Conservation (phyloP, 164 flowering plant genomes). For the Taxillus chinensis region DNA sequence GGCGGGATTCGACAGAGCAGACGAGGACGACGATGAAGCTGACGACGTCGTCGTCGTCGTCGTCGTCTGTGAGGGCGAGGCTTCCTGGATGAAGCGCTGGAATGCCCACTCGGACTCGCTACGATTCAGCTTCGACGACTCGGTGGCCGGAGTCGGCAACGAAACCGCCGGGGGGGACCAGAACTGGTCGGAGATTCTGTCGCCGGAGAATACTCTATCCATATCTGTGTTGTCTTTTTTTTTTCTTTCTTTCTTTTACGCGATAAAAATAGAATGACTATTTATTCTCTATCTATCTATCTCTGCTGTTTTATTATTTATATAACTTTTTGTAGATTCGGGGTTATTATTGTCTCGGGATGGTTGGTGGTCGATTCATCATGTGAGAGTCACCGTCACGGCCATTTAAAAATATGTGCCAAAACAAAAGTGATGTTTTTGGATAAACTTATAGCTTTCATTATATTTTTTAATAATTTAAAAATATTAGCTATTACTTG, state of each 20-base stretch:
- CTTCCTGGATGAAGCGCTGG: slow-evolving; percentile 62
- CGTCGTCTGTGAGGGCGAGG: slow-evolving; percentile 7
- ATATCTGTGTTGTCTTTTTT: slow-evolving; percentile 12
- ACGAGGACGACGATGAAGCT: slow-evolving; percentile 1
- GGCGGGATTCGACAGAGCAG: background rate
- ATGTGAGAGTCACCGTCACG: too few species aligned
- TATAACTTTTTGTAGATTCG: too few species aligned
- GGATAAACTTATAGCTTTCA: too few species aligned
- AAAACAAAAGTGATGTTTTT: too few species aligned
- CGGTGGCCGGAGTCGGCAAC: slow-evolving; percentile 1
- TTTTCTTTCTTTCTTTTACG: slow-evolving; percentile 4
- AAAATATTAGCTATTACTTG: too few species aligned
- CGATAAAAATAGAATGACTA: too few species aligned
- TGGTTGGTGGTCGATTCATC: too few species aligned
- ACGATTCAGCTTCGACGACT: slow-evolving; percentile 43
- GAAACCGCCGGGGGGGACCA: slow-evolving; percentile 32
- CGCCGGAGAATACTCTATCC: slow-evolving; percentile 80
- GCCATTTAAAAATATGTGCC: too few species aligned
- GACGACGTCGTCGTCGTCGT: slow-evolving; percentile 7
- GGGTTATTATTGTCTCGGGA: too few species aligned
- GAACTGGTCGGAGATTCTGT: slow-evolving; percentile 51
- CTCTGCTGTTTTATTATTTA: too few species aligned
- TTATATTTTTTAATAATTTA: too few species aligned
- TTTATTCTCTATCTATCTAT: too few species aligned
- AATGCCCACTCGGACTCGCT: slow-evolving; percentile 92